Base-by-base conservation (phyloP, 2,329 filamentous ascomycete genomes). In the Claviceps spartinae region DNA sequence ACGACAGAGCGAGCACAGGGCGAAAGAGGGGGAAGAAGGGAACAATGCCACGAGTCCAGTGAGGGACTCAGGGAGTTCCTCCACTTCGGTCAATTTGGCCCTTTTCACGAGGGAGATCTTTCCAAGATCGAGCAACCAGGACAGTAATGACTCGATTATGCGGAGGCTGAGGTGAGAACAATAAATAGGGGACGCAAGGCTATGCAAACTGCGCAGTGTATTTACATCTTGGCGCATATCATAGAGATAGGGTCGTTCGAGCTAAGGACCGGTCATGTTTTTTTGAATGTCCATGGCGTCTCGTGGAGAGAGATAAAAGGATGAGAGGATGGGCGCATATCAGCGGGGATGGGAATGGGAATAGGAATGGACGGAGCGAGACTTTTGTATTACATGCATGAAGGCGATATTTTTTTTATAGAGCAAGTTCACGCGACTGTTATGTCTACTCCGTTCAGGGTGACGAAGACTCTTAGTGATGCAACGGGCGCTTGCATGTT, bases 1-100 rank as follows among this genome's bases (percentile, higher is more conserved):
- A 64, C 95, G 73, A 62, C 51, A 53, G 8, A 36, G 13, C 7
- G 36, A 20, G 20, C 18, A 20, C 18, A 20, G 36, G 13, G n/a
- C 18, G n/a, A 20, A 36, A 26, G 9, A 45, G 26, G 14, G 20
- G 5, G 36, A 8, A n/a, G 18, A 26, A 26, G 13, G 22, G 41
- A 42, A 13, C 30, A 34, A 9, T 34, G 30, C 30, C 9, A 34
- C 30, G 11, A 11, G 30, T 9, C 30, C 30, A 34, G 30, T 34
- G 30, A 34, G 8, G 18, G 18, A 18, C 18, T 18, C 18, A 18
- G 18, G 9, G 1, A 11, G 9, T 34, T 34, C 30, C 42, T 24
- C 20, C 13, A 24, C 11, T 24, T 14, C 4, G 14, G 20, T 43
- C 41, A 43, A 13, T 43, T 24, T 8, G 4, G 5, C 13, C 11